Conservation (phyloP, 257 asterid species). For the Jaltomata sinuosa region DNA sequence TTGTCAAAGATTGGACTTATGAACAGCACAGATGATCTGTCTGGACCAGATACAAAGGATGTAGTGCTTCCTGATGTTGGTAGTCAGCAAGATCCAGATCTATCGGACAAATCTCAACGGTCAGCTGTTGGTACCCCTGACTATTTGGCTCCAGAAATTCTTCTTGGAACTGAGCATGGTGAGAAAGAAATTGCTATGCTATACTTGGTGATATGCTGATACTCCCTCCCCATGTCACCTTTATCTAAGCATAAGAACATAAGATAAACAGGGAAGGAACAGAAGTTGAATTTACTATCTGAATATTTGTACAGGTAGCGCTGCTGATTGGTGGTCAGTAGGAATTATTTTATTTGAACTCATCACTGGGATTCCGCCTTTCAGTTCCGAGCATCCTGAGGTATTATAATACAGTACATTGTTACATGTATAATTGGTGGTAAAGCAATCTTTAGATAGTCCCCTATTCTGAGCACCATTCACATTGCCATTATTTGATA, state of each 20-base stretch:
- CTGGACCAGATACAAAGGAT: constrained; percentile 40
- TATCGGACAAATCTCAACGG: constrained; percentile 24
- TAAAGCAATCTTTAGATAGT: neutral
- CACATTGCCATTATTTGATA: neutral
- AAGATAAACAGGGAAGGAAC: neutral
- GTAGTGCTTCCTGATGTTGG: constrained; percentile 26
- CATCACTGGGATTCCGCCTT: constrained; percentile 76
- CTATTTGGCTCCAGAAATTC: constrained; percentile 98
- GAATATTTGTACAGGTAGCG: constrained; percentile 43
- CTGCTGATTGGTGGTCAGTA: constrained; percentile 98
- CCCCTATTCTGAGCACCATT: neutral
- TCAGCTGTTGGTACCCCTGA: constrained; percentile 99
- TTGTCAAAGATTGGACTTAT: constrained; percentile 88
- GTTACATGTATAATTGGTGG: neutral
- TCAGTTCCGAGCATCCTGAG: constrained; percentile 80
- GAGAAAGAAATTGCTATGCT: constrained; percentile 17
- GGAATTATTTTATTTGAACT: constrained; percentile 82
- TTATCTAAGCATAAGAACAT: neutral
- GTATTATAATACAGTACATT: constrained; percentile 20
- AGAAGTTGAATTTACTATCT: neutral
- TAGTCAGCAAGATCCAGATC: constrained; percentile 35
- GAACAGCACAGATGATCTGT: constrained; percentile 80
- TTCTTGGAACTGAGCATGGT: constrained; percentile 95
- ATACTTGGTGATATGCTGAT: constrained; percentile 14
- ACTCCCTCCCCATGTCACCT: constrained; percentile 3